These are phyloP conservation scores for Psidium friedrichsthalianum DNA, from an alignment of 345 rosid species.

Conservation along the genomic window DNA sequence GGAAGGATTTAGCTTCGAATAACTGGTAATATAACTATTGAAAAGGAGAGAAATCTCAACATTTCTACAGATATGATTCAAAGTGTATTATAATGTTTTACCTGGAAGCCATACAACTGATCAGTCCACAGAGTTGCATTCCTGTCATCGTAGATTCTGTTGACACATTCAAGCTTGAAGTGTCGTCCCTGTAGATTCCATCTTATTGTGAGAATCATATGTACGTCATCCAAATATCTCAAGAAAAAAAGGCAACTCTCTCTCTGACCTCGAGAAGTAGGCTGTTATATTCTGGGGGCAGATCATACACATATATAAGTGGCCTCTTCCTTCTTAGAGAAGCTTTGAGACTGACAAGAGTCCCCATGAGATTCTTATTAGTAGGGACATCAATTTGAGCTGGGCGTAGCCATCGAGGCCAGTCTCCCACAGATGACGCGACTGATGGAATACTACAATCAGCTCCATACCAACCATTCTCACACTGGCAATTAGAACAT, in stretches of 20 bases:
- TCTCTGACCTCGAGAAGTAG: constrained; percentile 80
- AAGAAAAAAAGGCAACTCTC: background rate
- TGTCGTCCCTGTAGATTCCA: constrained; percentile 69
- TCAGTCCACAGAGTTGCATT: constrained; percentile 91
- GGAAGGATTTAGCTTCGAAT: background rate
- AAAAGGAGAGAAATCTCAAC: background rate
- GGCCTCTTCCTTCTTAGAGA: constrained; percentile 72
- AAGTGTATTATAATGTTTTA: constrained; percentile 7
- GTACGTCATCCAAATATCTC: background rate
- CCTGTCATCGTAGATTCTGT: constrained; percentile 67
- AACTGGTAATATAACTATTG: background rate
- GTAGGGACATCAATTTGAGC: constrained; percentile 65
- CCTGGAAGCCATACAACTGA: constrained; percentile 90
- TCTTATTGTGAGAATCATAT: constrained; percentile 5
- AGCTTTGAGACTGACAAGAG: constrained; percentile 49
- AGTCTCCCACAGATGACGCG: constrained; percentile 54
- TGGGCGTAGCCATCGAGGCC: constrained; percentile 94
- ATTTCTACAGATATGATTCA: background rate
- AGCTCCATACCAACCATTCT: constrained; percentile 80
- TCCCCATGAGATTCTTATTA: constrained; percentile 15
- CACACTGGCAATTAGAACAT: constrained; percentile 39
- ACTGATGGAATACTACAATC: constrained; percentile 91
- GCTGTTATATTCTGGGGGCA: constrained; percentile 89
- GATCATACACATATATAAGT: constrained; percentile 86
- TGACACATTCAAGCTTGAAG: constrained; percentile 77